Evolutionary conservation across 208 protist genomes (phyloP), one percentile per base, ranked within the genome.

Genomic region (Wallacemonas collosoma): DNA sequence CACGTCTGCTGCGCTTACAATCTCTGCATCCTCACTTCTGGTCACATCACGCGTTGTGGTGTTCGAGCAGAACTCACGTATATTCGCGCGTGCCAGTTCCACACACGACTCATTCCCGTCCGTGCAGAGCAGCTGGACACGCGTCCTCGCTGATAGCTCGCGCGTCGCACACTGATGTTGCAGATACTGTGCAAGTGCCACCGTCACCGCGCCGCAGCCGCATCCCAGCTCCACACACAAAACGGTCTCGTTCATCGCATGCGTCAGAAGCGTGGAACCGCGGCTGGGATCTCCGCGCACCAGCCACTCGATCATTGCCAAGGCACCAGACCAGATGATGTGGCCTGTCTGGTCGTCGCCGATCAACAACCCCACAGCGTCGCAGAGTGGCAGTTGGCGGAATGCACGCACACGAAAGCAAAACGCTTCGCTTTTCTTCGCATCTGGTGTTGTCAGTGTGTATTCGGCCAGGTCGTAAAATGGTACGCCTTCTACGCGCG

Each of bases 301-400:
- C 1, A 82, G 61, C 80, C 79, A 88, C 63, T 84, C 76, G 35
- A 85, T 12, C 56, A 88, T 62, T 26, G 71, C 76, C 8, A 88
- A 51, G 1, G 79, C 73, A 2, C 82, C 79, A 40, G 64, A 51
- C 77, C 79, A 84, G 5, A 88, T 76, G 11, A 80, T 78, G 15
- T 82, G 76, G 8, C 82, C 82, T 6, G 79, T 88, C 7, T 73
- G 53, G 73, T 85, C 79, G 58, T 64, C 12, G 3, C 76, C 76
- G 8, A 48, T 70, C 15, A 85, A 68, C 9, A 82, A 64, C 1
- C 69, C 76, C 1, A 88, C 74, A 0, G 82, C 82, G 43, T 82
- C 79, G 48, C 68, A 78, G 26, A 73, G 73, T 12, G 79, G 73
- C 17, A 88, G 74, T 6, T 73, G 73, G 9, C 62, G 58, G 40